Conservation (phyloP, 1,284 basidiomycete species). For the Moniliophthora roreri region DNA sequence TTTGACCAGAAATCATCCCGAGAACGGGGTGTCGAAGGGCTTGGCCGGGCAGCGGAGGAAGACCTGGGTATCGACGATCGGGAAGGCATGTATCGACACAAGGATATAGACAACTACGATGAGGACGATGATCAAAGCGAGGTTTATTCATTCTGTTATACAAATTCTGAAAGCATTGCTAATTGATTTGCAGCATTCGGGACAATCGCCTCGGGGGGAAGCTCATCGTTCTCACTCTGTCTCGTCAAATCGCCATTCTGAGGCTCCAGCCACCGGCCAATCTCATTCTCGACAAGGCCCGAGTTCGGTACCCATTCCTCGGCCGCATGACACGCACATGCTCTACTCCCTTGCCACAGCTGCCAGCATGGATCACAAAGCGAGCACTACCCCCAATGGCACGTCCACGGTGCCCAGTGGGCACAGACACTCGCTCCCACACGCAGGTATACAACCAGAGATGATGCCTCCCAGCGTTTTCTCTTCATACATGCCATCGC, state of each 20-base stretch:
- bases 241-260: constrained; percentile 3
- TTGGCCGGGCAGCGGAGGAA: constrained; percentile 16
- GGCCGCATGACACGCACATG: constrained; percentile 14
- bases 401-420: constrained; percentile 2
- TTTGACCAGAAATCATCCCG: constrained; percentile 1
- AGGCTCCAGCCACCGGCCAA: not conserved
- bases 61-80: constrained; percentile 15
- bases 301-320: constrained; percentile 2
- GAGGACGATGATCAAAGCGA: constrained; percentile 7
- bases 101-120: constrained; percentile 11
- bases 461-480: not conserved
- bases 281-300: not conserved
- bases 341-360: constrained; percentile 17
- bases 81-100: constrained; percentile 18
- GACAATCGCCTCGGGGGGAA: not conserved
- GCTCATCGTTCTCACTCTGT: not conserved
- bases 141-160: not conserved
- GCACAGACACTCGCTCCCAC: not conserved
- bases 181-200: no score
- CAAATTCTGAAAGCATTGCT: no score
- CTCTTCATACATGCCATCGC: not conserved
- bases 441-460: not conserved
- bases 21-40: constrained; percentile 14
- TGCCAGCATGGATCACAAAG: constrained; percentile 16
- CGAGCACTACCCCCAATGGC: not conserved